Evolutionary conservation across 176 grass and related monocot species (phyloP), one percentile per base, ranked within the genome.

Genomic region (Metroxylon sagu): DNA sequence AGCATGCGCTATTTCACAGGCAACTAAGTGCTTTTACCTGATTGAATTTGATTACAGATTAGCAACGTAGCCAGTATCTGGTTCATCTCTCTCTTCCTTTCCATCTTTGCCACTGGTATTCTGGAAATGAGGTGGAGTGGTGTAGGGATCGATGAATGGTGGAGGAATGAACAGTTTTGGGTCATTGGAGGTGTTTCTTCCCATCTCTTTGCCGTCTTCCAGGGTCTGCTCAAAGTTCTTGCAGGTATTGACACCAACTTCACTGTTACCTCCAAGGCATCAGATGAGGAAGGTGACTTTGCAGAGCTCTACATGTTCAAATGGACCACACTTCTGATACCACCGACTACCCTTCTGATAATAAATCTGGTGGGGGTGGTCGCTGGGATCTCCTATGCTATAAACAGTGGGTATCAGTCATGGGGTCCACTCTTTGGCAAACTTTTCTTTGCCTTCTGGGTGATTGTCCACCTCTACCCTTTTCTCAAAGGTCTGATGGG

Each of bases 401-500:
- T 65, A 49, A 65, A 65, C 62, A 65, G 49, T 26, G 62, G 62
- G 17, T 65, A 65, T 26, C 48, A 65, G 28, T 48, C 62, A 5
- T 65, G 62, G 62, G 62, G 62, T 10, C 62, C 62, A 1, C 62
- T 65, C 10, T 65, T 65, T 28, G 62, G 62, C 35, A 65, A 65
- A 65, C 48, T 65, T 5, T 65, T 65, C 62, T 65, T 65, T n/a
- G 62, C 62, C 2, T 21, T 65, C 10, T 65, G 62, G 62, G 62
- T 65, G 48, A 65, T 65, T 4, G 14, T 65, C 23, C 62, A 65
- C 51, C 62, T 65, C 2, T 65, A 65, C 18, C 62, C 62, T 4
- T 65, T 65, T 48, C 49, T 65, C 23, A 65, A 65, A 50, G 62
- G 62, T 27, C 62, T 65, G 48, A 65, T 65, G 62, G 62, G 62